phyloP scores from a whole-genome alignment of 345 rosid genomes.

The Eucalyptus albens region DNA sequence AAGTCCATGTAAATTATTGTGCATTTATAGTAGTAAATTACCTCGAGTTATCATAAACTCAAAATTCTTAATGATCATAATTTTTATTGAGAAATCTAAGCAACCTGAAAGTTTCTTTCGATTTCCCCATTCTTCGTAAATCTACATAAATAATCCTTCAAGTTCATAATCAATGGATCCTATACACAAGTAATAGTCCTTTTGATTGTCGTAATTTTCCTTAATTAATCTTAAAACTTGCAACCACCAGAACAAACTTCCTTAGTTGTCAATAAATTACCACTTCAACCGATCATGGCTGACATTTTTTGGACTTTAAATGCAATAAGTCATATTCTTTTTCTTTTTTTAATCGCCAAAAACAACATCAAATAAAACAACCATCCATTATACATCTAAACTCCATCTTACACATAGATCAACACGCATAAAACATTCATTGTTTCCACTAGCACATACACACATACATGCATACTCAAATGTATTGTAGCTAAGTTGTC shows the following conservation, averaged over 20 bases:
- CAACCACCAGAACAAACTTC: not conserved
- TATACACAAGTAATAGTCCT: too few relatives aligned
- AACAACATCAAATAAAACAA: not conserved
- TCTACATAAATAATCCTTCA: not conserved
- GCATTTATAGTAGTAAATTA: not conserved
- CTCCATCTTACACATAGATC: not conserved
- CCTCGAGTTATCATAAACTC: not conserved
- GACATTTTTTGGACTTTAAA: not conserved
- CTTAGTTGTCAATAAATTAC: not conserved
- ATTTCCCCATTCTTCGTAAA: not conserved
- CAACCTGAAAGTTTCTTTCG: not conserved
- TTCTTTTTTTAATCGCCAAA: not conserved
- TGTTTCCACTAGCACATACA: not conserved
- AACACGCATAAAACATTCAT: not conserved
- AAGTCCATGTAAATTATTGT: not conserved
- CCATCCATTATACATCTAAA: not conserved
- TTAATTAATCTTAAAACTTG: too few relatives aligned
- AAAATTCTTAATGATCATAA: not conserved
- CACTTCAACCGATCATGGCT: not conserved
- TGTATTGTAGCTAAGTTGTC: not conserved
- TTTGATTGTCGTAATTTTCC: not conserved
- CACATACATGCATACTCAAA: not conserved
- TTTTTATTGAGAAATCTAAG: too few relatives aligned
- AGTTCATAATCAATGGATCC: not conserved
- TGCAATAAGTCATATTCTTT: not conserved